These are phyloP conservation scores for Pythium sukuiense DNA, from an alignment of 352 stramenopile species.

Conservation along the genomic window DNA sequence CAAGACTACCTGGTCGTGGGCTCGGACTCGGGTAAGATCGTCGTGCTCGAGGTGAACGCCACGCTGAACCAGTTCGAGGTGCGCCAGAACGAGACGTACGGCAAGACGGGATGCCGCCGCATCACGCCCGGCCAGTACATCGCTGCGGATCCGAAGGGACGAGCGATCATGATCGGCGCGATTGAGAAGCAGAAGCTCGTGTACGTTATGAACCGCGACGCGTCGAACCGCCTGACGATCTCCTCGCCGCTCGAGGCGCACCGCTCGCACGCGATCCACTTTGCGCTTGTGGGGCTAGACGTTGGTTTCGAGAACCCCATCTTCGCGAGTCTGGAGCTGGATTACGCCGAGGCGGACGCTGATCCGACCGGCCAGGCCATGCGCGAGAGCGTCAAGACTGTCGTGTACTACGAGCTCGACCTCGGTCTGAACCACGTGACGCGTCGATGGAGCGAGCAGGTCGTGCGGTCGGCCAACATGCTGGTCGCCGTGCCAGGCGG, in stretches of 20 bases:
- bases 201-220: constrained; percentile 98
- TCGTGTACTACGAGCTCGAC: constrained; percentile 99
- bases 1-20: constrained; percentile 97
- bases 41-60: constrained; percentile 94
- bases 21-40: constrained; percentile 95
- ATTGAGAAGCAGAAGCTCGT: constrained; percentile 99
- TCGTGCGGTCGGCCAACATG: constrained; percentile 91
- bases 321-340: constrained; percentile 96
- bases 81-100: constrained; percentile 95
- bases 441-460: constrained; percentile 91
- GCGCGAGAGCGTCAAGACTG: constrained; percentile 87
- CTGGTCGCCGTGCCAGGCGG: constrained; percentile 89
- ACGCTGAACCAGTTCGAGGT: constrained; percentile 71
- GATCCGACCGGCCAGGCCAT: constrained; percentile 72
- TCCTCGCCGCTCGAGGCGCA: constrained; percentile 99
- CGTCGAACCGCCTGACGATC: constrained; percentile 93
- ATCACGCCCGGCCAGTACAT: constrained; percentile 98
- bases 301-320: constrained; percentile 99
- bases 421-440: constrained; percentile 99
- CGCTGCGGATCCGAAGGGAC: constrained; percentile 95
- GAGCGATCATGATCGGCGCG: constrained; percentile 94
- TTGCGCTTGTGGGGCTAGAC: constrained; percentile 94
- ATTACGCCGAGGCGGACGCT: constrained; percentile 91
- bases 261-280: constrained; percentile 94
- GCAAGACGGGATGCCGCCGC: constrained; percentile 95